These are phyloP conservation scores for Yamadazyma pseudoaaseri DNA, from an alignment of 1,139 yeast genomes.

Conservation along the genomic window DNA sequence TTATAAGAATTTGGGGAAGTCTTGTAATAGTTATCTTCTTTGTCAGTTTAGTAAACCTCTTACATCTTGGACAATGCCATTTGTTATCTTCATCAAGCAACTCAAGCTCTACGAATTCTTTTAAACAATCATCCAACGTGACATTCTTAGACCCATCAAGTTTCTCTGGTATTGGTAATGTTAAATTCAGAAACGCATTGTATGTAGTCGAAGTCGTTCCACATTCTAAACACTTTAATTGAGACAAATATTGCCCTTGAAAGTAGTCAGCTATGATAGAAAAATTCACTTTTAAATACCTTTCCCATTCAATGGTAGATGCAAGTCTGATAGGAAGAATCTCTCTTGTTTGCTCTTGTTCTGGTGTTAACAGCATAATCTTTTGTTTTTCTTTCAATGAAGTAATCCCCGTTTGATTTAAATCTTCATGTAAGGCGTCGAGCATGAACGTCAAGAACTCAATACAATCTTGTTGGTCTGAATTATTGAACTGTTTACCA, in stretches of 20 bases:
- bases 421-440: slow-evolving; percentile 87
- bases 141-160: slow-evolving; percentile 24
- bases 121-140: slow-evolving; percentile 60
- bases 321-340: slow-evolving; percentile 77
- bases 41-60: slow-evolving; percentile 61
- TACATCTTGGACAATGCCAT: slow-evolving; percentile 89
- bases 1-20: slow-evolving; percentile 67
- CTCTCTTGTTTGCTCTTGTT: slow-evolving; percentile 77
- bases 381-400: slow-evolving; percentile 37
- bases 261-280: slow-evolving; percentile 83
- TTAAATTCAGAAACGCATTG: slow-evolving; percentile 73
- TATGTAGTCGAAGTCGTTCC: slow-evolving; percentile 82
- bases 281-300: slow-evolving; percentile 79
- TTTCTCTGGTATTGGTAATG: slow-evolving; percentile 66
- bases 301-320: slow-evolving; percentile 92
- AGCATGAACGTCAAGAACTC: slow-evolving; percentile 83
- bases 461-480: slow-evolving; percentile 91
- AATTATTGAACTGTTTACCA: slow-evolving; percentile 58
- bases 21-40: slow-evolving; percentile 70
- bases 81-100: slow-evolving; percentile 76
- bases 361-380: slow-evolving; percentile 56
- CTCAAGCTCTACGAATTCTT: slow-evolving; percentile 67
- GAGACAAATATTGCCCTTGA: slow-evolving; percentile 89
- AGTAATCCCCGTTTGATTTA: slow-evolving; percentile 55
- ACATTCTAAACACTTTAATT: slow-evolving; percentile 74